phyloP scores from a whole-genome alignment of 495 filamentous ascomycete genomes.

The Cetradonia linearis region DNA sequence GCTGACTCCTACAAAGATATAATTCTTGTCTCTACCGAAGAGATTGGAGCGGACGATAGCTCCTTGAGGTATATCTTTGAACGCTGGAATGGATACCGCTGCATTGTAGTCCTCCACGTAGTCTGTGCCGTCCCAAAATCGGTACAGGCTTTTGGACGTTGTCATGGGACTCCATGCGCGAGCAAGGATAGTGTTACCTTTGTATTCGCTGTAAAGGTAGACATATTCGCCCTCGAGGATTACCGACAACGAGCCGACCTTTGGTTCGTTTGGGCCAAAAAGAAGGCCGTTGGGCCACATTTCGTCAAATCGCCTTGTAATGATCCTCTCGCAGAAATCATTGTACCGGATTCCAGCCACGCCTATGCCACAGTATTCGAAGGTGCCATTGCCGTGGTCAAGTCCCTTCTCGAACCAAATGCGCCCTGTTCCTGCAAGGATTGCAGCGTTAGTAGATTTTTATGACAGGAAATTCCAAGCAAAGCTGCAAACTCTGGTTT shows the following conservation, averaged over 20 bases:
- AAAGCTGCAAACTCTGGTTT: not conserved
- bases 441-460: not conserved
- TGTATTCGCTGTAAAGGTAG: slow-evolving; percentile 25
- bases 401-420: slow-evolving; percentile 24
- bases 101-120: slow-evolving; percentile 17
- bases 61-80: slow-evolving; percentile 25
- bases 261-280: slow-evolving; percentile 21
- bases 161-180: slow-evolving; percentile 14
- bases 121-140: slow-evolving; percentile 23
- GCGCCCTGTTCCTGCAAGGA: slow-evolving; percentile 10
- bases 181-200: slow-evolving; percentile 22
- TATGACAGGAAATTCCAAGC: too few species aligned
- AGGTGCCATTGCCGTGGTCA: slow-evolving; percentile 7
- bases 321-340: slow-evolving; percentile 5
- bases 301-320: slow-evolving; percentile 7
- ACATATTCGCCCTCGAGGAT: slow-evolving; percentile 15
- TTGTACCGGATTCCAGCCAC: slow-evolving; percentile 10
- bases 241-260: slow-evolving; percentile 23
- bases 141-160: slow-evolving; percentile 11
- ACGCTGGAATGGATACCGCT: slow-evolving; percentile 16
- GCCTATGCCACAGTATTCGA: slow-evolving; percentile 21
- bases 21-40: slow-evolving; percentile 24
- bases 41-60: slow-evolving; percentile 25
- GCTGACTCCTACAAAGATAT: slow-evolving; percentile 26
- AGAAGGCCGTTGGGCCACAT: slow-evolving; percentile 3